phyloP scores from a whole-genome alignment of 2,329 filamentous ascomycete species.

The Fusarium transvaalense region DNA sequence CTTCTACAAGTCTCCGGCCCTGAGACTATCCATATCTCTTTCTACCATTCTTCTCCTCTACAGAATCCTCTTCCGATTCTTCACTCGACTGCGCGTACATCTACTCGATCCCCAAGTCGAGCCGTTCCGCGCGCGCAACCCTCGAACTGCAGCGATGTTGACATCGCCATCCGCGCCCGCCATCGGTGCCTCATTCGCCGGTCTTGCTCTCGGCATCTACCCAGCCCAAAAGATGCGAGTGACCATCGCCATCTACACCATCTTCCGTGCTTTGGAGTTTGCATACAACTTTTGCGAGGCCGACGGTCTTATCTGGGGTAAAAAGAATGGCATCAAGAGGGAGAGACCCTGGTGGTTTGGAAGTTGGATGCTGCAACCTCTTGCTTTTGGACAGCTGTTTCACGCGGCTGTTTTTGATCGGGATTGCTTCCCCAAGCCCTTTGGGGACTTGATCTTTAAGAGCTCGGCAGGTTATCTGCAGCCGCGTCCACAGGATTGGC shows the following conservation, averaged over 20 bases:
- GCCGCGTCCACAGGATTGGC: constrained; percentile 75
- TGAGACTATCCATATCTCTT: constrained; percentile 84
- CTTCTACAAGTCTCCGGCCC: constrained; percentile 73
- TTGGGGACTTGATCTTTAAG: constrained; percentile 70
- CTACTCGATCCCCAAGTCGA: constrained; percentile 83
- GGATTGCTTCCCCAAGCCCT: constrained; percentile 73
- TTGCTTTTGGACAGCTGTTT: constrained; percentile 80
- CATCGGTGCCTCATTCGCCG: constrained; percentile 89
- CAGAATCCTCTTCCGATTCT: constrained; percentile 89
- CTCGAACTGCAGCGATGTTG: constrained; percentile 77
- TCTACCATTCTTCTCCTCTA: constrained; percentile 90
- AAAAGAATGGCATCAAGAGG: constrained; percentile 65
- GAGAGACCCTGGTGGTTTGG: constrained; percentile 85
- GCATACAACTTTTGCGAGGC: constrained; percentile 86
- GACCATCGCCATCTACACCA: constrained; percentile 83
- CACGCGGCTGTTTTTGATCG: constrained; percentile 82
- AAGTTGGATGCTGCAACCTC: constrained; percentile 83
- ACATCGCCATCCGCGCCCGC: constrained; percentile 89
- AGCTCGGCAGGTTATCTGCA: constrained; percentile 86
- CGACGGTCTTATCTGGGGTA: constrained; percentile 75
- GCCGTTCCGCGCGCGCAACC: constrained; percentile 86
- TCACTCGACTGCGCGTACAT: constrained; percentile 81
- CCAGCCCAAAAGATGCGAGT: constrained; percentile 75
- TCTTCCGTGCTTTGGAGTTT: constrained; percentile 87
- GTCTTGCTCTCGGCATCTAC: constrained; percentile 83